Percentiles rank a stretch among this genome's conserved stretches.
Conservation (phyloP, 129 eudicot species). For the Flaveria linearis region DNA sequence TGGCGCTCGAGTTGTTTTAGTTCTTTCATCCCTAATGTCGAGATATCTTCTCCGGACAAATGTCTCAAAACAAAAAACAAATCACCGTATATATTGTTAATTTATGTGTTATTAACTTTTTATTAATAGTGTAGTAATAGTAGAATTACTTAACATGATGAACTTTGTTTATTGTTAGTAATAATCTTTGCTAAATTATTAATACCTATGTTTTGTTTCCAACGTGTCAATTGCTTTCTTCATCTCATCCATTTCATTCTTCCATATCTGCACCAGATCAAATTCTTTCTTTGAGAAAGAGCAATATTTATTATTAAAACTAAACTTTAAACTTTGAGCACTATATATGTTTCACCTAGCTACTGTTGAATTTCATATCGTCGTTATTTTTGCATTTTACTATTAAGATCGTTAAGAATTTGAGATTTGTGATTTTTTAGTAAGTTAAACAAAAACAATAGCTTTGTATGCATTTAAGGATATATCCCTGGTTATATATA, state of each 20-base stretch:
- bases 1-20: slow-evolving; percentile 73
- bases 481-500: no score
- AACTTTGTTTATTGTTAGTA: neutral
- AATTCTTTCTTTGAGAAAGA: neutral
- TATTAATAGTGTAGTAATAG: neutral
- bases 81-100: neutral
- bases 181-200: neutral
- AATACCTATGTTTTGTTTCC: slow-evolving; percentile 60
- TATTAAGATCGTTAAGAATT: no score
- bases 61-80: slow-evolving; percentile 39
- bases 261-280: slow-evolving; percentile 53
- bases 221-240: slow-evolving; percentile 55
- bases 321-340: neutral
- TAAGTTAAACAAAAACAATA: no score
- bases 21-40: slow-evolving; percentile 66
- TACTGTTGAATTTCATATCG: no score
- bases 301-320: neutral
- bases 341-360: no score
- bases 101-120: neutral
- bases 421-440: no score
- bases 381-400: no score
- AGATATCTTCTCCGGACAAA: slow-evolving; percentile 68
- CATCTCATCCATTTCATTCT: slow-evolving; percentile 65
- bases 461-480: no score
- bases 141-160: neutral